Evolutionary conservation across 2,329 filamentous ascomycete species (phyloP).

Genomic region (Exophiala sideris): DNA sequence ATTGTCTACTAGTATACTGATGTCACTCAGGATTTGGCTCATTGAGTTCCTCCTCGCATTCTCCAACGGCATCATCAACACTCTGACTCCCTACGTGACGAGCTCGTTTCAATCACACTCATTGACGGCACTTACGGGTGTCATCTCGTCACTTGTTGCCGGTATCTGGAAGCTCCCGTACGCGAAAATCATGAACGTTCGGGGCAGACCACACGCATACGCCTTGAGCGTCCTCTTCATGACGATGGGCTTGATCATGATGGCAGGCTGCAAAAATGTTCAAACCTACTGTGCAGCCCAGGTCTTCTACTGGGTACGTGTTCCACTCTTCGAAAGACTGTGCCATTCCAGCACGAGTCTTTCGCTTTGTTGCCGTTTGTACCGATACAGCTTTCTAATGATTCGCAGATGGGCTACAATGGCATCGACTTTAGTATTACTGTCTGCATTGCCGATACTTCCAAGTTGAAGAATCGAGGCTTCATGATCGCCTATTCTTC

Average conservation of each 20-base stretch:
- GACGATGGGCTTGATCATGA: slow-evolving; percentile 52
- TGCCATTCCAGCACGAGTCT: too few species aligned
- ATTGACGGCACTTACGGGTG: slow-evolving; percentile 42
- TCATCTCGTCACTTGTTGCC: slow-evolving; percentile 53
- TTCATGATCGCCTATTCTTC: slow-evolving; percentile 15
- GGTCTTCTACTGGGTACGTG: slow-evolving; percentile 42
- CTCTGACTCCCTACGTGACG: slow-evolving; percentile 49
- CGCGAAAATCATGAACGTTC: slow-evolving; percentile 62
- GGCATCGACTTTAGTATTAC: slow-evolving; percentile 30
- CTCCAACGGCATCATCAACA: slow-evolving; percentile 37
- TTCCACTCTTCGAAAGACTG: too few species aligned
- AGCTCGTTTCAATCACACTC: slow-evolving; percentile 53
- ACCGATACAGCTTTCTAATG: too few species aligned
- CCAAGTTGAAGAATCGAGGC: slow-evolving; percentile 28
- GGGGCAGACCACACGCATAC: slow-evolving; percentile 57
- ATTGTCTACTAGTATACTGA: too few species aligned
- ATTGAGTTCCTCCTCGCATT: slow-evolving; percentile 42
- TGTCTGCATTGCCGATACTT: slow-evolving; percentile 33
- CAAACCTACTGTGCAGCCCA: slow-evolving; percentile 58
- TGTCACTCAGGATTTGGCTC: slow-evolving; percentile 31
- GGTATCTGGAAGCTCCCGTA: slow-evolving; percentile 57
- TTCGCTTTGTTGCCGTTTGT: too few species aligned
- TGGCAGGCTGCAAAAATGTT: slow-evolving; percentile 58
- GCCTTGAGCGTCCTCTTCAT: slow-evolving; percentile 42
- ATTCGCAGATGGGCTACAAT: slow-evolving; percentile 19